phyloP scores from a whole-genome alignment of 345 rosid species.

The Ailanthus altissimus region DNA sequence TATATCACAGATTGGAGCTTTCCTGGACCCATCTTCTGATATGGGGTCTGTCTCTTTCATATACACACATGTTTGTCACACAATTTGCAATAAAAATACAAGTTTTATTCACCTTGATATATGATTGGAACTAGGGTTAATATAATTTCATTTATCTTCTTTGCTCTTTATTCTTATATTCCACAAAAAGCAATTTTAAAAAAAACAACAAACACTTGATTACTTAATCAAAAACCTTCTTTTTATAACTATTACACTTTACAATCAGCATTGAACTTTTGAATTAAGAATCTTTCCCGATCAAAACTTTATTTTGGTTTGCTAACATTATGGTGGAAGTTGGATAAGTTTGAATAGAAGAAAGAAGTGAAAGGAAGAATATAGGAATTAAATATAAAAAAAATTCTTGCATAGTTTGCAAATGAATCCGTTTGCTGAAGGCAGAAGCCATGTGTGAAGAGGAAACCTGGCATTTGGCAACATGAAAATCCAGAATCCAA shows the following conservation, averaged over 20 bases:
- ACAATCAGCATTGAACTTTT: too few relatives aligned
- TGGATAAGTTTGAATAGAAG: constrained; percentile 8
- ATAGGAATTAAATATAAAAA: neutral
- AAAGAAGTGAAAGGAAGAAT: constrained; percentile 1
- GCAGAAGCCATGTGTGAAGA: constrained; percentile 44
- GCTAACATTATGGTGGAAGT: neutral
- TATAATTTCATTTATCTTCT: too few relatives aligned
- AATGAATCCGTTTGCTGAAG: constrained; percentile 2
- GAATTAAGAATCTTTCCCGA: too few relatives aligned
- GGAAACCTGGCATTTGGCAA: constrained; percentile 47
- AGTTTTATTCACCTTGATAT: neutral
- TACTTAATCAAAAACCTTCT: too few relatives aligned
- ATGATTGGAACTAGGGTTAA: neutral
- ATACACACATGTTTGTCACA: constrained; percentile 23
- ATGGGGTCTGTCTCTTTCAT: constrained; percentile 28
- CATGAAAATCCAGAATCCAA: constrained; percentile 50
- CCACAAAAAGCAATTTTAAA: neutral
- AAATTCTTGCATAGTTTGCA: neutral
- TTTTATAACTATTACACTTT: too few relatives aligned
- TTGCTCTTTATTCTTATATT: too few relatives aligned
- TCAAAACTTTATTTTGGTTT: too few relatives aligned
- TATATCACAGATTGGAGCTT: constrained; percentile 37
- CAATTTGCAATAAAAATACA: neutral
- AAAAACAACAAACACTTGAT: too few relatives aligned
- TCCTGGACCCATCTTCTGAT: constrained; percentile 48